Evolutionary conservation across 345 rosid species (phyloP).

Genomic region (Eucalyptus pauciflora): DNA sequence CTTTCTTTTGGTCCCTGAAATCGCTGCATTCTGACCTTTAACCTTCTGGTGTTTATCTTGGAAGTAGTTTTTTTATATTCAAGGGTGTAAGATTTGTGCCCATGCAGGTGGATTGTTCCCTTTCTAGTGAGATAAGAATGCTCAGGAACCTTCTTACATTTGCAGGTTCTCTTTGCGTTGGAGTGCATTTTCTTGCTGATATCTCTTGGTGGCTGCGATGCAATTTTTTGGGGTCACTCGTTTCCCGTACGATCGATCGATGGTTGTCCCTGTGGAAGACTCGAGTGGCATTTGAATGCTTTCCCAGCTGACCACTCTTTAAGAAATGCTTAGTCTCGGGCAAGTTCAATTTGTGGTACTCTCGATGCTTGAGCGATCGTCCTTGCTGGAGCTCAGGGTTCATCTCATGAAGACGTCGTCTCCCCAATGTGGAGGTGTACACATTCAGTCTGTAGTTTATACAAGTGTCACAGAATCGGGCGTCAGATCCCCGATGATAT

Average conservation of each 20-base stretch:
- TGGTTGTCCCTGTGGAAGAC: background rate
- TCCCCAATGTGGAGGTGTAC: background rate
- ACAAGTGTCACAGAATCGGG: background rate
- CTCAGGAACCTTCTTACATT: background rate
- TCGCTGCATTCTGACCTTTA: background rate
- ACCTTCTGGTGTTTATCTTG: background rate
- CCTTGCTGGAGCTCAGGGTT: background rate
- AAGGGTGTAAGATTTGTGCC: background rate
- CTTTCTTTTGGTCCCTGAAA: background rate
- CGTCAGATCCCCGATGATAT: background rate
- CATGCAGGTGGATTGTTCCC: background rate
- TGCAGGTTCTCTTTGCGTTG: background rate
- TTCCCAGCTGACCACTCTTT: background rate
- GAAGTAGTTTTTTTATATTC: background rate
- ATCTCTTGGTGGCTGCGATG: background rate
- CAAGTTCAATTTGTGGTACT: background rate
- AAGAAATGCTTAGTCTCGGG: background rate
- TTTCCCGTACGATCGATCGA: background rate
- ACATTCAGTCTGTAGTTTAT: background rate
- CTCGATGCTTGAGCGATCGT: background rate
- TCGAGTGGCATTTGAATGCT: background rate
- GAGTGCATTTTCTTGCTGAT: background rate
- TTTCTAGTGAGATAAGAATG: background rate
- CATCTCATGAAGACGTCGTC: background rate
- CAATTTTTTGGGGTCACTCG: background rate